Percentiles rank a stretch among this genome's conserved stretches.
phyloP scores from a whole-genome alignment of 192 early-diverging fungal genomes.

The Spizellomyces sp. region DNA sequence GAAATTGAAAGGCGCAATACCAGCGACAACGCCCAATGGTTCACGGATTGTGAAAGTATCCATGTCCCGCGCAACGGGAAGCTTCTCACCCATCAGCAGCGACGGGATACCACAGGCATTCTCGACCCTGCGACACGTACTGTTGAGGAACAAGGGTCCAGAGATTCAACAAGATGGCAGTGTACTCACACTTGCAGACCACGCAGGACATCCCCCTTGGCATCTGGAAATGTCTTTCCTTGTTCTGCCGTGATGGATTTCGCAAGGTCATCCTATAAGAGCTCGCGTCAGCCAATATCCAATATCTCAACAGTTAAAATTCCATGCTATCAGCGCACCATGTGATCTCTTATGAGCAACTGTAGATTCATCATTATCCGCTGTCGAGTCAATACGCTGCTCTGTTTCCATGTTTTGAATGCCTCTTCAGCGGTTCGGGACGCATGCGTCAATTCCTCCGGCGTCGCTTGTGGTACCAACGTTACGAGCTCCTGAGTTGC shows the following conservation, averaged over 20 bases:
- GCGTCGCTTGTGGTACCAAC: conserved; percentile 85
- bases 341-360: conserved; percentile 77
- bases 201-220: conserved; percentile 88
- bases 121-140: conserved; percentile 59
- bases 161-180: not conserved
- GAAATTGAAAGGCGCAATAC: conserved; percentile 97
- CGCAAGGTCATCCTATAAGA: conserved; percentile 67
- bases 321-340: conserved; percentile 24
- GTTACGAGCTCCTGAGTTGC: conserved; percentile 90
- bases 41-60: conserved; percentile 93
- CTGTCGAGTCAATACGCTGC: conserved; percentile 81
- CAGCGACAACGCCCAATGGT: conserved; percentile 88
- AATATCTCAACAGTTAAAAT: not conserved
- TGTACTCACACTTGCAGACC: conserved; percentile 72
- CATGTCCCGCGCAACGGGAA: conserved; percentile 90
- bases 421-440: conserved; percentile 71
- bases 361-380: conserved; percentile 92
- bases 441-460: conserved; percentile 78
- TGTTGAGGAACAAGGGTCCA: no score
- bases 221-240: conserved; percentile 92
- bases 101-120: conserved; percentile 78
- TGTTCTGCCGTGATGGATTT: conserved; percentile 84
- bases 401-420: conserved; percentile 85
- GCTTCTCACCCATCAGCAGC: conserved; percentile 76
- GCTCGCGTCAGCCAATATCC: not conserved